These are phyloP conservation scores for Beauveria sp. DNA, from an alignment of 2,329 filamentous ascomycete genomes.

Conservation along the genomic window DNA sequence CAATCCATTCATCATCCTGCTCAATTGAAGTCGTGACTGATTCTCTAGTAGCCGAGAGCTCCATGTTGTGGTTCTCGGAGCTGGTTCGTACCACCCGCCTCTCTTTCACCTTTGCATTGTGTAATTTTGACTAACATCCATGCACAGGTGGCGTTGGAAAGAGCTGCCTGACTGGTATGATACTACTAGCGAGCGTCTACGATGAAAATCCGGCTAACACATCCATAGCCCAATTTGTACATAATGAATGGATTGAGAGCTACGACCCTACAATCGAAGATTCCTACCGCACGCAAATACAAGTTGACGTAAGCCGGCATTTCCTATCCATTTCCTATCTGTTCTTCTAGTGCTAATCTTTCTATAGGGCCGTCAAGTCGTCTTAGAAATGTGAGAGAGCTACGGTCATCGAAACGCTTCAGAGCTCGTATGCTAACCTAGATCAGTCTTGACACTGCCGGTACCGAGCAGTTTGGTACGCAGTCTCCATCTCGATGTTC, in stretches of 20 bases:
- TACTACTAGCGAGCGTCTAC: background rate
- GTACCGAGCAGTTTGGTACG: constrained; percentile 88
- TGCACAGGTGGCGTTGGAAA: constrained; percentile 76
- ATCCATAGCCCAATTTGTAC: constrained; percentile 74
- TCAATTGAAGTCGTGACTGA: constrained; percentile 14
- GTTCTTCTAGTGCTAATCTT: background rate
- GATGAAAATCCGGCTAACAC: constrained; percentile 6
- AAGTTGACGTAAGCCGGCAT: constrained; percentile 67
- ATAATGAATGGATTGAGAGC: constrained; percentile 89
- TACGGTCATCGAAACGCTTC: constrained; percentile 14
- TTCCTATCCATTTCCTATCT: background rate
- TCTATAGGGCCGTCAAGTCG: constrained; percentile 70
- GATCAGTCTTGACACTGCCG: constrained; percentile 72
- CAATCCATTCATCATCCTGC: too few relatives aligned
- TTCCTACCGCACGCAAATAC: constrained; percentile 65
- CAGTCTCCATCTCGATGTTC: constrained; percentile 11
- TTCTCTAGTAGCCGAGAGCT: constrained; percentile 57
- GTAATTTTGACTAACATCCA: constrained; percentile 12
- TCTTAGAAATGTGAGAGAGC: constrained; percentile 70
- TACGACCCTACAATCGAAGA: constrained; percentile 76
- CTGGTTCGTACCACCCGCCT: constrained; percentile 46
- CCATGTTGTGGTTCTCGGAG: constrained; percentile 74
- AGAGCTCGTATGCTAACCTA: constrained; percentile 15
- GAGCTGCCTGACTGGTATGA: constrained; percentile 79
- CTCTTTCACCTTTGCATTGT: constrained; percentile 22